Evolutionary conservation across 176 grass and related monocot species (phyloP), one percentile per base, ranked within the genome.

Genomic region (Zizania latifolia): DNA sequence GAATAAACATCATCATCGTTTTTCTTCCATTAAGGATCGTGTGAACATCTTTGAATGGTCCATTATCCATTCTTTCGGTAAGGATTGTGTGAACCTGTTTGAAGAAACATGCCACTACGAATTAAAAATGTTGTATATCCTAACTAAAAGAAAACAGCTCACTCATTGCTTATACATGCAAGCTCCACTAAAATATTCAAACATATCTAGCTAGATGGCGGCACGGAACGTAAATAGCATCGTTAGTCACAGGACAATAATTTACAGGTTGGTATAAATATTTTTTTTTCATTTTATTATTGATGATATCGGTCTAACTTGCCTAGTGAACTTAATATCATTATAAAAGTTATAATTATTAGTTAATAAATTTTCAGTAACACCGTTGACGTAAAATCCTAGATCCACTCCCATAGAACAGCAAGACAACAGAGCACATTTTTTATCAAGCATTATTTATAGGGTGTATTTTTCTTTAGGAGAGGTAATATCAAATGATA

Each of bases 141-240:
- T 75, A 82, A 58, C 80, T 17, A 6, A 28, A 3, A 75, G 23
- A 35, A 6, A 67, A 10, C 39, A 50, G 30, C 9, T 44, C 46
- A 58, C n/a, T 30, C 26, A 2, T 30, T 58, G 70, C 80, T 45
- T 39, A 67, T 75, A 58, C 28, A 75, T 35, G 48, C 70, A 58
- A 40, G 1, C 27, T 57, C 70, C 70, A 66, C 36, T 33, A 4
- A 38, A 66, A 55, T 21, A 16, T 68, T 68, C 11, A 45, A 35
- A 13, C 22, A 6, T 32, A 76, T n/a, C 6, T 44, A 23, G 43
- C 3, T 12, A 3, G 4, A 19, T 11, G 43, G 10, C 19, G 27
- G 13, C 46, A 22, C n/a, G 0, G n/a, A n/a, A n/a, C n/a, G n/a
- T n/a, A n/a, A n/a, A n/a, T n/a, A n/a, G n/a, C n/a, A n/a, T n/a